Conservation (phyloP, 2,329 filamentous ascomycete species). For the Alternaria alternata region DNA sequence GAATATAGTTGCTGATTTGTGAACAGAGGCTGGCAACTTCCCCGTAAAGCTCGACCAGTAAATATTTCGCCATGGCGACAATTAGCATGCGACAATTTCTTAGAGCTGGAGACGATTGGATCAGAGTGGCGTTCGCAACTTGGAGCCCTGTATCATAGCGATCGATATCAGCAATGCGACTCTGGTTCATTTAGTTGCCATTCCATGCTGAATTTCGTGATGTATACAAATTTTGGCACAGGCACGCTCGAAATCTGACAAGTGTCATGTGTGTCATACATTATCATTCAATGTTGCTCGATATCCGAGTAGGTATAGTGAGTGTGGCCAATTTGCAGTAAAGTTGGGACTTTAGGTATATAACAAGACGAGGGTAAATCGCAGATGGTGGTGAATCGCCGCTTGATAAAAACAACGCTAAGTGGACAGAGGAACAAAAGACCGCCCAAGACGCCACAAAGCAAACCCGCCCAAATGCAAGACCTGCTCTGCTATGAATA, state of each 20-base stretch:
- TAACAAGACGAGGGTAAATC: neutral
- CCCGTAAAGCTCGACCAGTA: conserved; percentile 50
- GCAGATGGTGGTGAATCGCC: conserved; percentile 3
- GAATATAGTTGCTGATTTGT: conserved; percentile 9
- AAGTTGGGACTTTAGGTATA: conserved; percentile 3
- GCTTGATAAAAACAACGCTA: neutral
- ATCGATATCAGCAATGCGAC: conserved; percentile 40
- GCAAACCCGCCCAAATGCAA: conserved; percentile 7
- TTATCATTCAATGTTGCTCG: conserved; percentile 14
- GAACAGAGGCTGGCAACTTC: conserved; percentile 45
- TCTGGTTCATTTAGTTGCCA: conserved; percentile 26
- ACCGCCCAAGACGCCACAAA: conserved; percentile 2
- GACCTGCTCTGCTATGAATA: conserved; percentile 8
- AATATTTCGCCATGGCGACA: conserved; percentile 23
- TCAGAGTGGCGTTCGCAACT: conserved; percentile 34
- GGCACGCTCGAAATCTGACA: neutral
- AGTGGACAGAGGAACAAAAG: conserved; percentile 2
- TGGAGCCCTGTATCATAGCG: conserved; percentile 42
- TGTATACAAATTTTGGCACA: neutral
- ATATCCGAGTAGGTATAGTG: conserved; percentile 11
- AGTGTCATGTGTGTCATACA: conserved; percentile 9
- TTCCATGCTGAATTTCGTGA: conserved; percentile 2
- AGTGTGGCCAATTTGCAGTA: conserved; percentile 13
- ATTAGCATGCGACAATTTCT: conserved; percentile 26
- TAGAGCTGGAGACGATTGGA: conserved; percentile 26